These are phyloP conservation scores for Pleurozium schreberi DNA, from an alignment of 225 moss, liverwort and hornwort genomes.

Conservation along the genomic window DNA sequence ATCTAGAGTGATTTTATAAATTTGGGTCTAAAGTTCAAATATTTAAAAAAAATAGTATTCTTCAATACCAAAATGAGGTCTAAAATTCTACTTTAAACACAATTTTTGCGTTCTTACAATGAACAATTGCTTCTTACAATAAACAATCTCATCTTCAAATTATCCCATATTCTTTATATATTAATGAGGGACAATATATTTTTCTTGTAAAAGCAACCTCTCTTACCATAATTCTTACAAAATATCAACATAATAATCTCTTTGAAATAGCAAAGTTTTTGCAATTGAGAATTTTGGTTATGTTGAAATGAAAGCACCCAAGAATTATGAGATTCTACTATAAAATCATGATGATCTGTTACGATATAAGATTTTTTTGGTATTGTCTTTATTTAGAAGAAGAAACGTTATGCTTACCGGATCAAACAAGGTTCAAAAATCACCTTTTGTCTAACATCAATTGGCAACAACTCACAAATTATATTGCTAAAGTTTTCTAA, in stretches of 20 bases:
- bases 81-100: background rate
- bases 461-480: background rate
- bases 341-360: background rate
- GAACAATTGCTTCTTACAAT: no score
- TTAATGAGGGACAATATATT: no score
- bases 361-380: background rate
- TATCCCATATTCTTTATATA: background rate
- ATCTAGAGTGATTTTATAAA: no score
- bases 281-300: no score
- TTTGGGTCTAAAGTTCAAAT: no score
- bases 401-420: background rate
- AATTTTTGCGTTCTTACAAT: background rate
- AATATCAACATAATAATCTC: background rate
- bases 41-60: background rate
- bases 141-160: background rate
- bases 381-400: background rate
- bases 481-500: background rate
- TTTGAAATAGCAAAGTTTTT: no score
- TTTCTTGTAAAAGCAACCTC: no score
- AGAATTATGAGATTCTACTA: background rate
- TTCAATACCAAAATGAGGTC: no score
- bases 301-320: accelerated
- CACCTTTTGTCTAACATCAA: background rate
- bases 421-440: background rate
- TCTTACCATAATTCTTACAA: background rate